Percentiles rank a stretch among this genome's conserved stretches.
These are phyloP conservation scores for Hemileccinum impolitum DNA, from an alignment of 768 basidiomycete species.

Conservation along the genomic window DNA sequence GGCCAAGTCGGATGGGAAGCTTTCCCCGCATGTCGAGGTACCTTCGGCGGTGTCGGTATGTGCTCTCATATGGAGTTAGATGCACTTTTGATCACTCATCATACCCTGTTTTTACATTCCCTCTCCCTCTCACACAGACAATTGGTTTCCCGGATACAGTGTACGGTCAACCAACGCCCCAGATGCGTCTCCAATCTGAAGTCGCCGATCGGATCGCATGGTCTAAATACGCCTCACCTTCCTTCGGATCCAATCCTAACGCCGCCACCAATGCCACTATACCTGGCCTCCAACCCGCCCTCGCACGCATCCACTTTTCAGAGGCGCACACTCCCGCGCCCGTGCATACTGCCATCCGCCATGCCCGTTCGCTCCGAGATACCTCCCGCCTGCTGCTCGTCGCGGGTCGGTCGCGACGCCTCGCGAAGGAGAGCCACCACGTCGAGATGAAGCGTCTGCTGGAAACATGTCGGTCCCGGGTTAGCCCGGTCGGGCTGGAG, in stretches of 20 bases:
- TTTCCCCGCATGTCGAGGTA: not conserved
- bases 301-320: slow-evolving; percentile 63
- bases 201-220: slow-evolving; percentile 82
- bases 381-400: slow-evolving; percentile 53
- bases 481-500: slow-evolving; percentile 8
- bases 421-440: slow-evolving; percentile 69
- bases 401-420: slow-evolving; percentile 68
- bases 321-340: slow-evolving; percentile 53
- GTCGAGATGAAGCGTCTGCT: slow-evolving; percentile 64
- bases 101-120: too few species aligned
- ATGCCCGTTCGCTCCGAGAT: slow-evolving; percentile 32
- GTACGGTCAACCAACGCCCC: slow-evolving; percentile 62
- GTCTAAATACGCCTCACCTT: slow-evolving; percentile 50
- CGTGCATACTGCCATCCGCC: slow-evolving; percentile 51
- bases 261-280: slow-evolving; percentile 5
- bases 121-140: slow-evolving; percentile 9
- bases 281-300: slow-evolving; percentile 29
- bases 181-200: slow-evolving; percentile 70
- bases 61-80: not conserved
- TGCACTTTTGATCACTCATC: too few species aligned
- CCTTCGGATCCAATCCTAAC: slow-evolving; percentile 5
- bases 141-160: slow-evolving; percentile 62
- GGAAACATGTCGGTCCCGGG: slow-evolving; percentile 34
- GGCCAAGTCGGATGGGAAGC: not conserved
- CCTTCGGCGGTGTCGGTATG: slow-evolving; percentile 6